Evolutionary conservation across 2,329 filamentous ascomycete genomes (phyloP), one percentile per base, ranked within the genome.

Genomic region (Scytalidium sp.): DNA sequence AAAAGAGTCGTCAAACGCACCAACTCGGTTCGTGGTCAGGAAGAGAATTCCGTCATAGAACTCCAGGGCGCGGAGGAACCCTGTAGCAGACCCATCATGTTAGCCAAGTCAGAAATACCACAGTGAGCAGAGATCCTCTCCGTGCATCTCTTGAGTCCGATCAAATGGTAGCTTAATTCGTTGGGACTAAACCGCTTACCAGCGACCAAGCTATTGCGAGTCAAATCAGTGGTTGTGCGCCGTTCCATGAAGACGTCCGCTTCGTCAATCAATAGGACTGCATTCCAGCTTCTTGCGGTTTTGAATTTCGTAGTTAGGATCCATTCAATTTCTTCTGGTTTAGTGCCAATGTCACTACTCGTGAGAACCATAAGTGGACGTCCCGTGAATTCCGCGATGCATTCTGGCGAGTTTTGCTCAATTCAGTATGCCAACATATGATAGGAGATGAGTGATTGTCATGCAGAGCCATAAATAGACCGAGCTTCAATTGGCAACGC

Each of bases 41-140:
- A 71, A 66, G 7, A 68, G 60, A 43, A 72, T 67, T 45, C 71
- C 71, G 23, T 63, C 55, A 46, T 70, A 72, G 50, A 70, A 70
- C 23, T 69, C 64, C n/a, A 73, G 55, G 19, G 61, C 59, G 17
- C 67, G 63, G 25, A 73, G 62, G 42, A 67, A 62, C 29, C 64
- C 64, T 56, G 11, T 19, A n/a, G n/a, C n/a, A n/a, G n/a, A n/a
- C n/a, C n/a, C n/a, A n/a, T n/a, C n/a, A n/a, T n/a, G 36, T n/a
- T n/a, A n/a, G n/a, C n/a, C n/a, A n/a, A n/a, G n/a, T n/a, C n/a
- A n/a, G n/a, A n/a, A n/a, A n/a, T n/a, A n/a, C n/a, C n/a, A n/a
- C n/a, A n/a, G n/a, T n/a, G n/a, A n/a, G n/a, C n/a, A n/a, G n/a
- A n/a, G n/a, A n/a, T n/a, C n/a, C n/a, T n/a, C n/a, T n/a, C n/a